Base-by-base conservation (phyloP, 495 filamentous ascomycete species). In the Penicillium macrosclerotiorum region DNA sequence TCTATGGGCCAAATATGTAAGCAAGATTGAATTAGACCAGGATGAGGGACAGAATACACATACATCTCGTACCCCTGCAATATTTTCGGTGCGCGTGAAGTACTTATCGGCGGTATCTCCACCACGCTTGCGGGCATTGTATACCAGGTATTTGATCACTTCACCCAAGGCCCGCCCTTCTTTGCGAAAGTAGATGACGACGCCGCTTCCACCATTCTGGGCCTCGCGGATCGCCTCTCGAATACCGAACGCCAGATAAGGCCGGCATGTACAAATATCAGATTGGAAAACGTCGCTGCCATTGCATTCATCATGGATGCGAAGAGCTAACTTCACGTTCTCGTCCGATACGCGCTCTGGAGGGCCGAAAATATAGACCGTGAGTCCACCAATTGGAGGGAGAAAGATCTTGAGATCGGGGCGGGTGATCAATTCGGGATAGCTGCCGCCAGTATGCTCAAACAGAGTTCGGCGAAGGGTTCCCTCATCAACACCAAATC, bases 181-280 rank as follows among this genome's bases (percentile, higher is more conserved):
- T 68, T 98, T 98, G 43, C 93, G 88, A 82, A 98, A 98, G 68
- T 98, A 98, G 64, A 98, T 96, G 20, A 97, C 93, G 25, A 98
- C 92, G 36, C 93, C 93, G 55, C 84, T 90, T 30, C 93, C 93
- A 36, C 93, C 93, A 38, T 85, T 87, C 72, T 97, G 93, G 9
- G 93, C 93, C 69, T 96, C 89, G 55, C 90, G 92, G 48, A 98
- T 92, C 5, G 93, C 93, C 68, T 98, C 93, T 55, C 91, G 89
- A 44, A 98, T 90, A 24, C 93, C 93, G 60, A 93, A 98, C 52
- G 95, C 93, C 45, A 98, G 81, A 59, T 98, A 98, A 24, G 93
- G 93, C 32, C 93, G 82, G 68, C 93, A 96, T 20, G 93, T 98
- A 71, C 93, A 98, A 64, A 98, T 98, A 67, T 98, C 93, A 25